A percentile compares a stretch with the other conserved stretches of the same genome.
Evolutionary conservation across 2,329 filamentous ascomycete genomes (phyloP).

Genomic region (Ascochyta viciae-villosae): DNA sequence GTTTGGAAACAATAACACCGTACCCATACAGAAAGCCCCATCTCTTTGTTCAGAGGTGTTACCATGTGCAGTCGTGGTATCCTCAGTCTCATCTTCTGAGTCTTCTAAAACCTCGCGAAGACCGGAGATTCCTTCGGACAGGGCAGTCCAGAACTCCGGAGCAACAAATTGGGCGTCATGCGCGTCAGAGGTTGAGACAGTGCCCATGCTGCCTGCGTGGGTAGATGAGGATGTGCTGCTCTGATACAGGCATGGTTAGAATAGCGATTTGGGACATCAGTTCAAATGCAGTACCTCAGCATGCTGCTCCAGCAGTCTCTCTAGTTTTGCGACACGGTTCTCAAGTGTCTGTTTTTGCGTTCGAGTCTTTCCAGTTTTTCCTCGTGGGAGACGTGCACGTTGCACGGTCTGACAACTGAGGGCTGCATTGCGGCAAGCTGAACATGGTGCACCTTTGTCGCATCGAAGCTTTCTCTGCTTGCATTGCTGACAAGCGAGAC

Average conservation of each 20-base stretch:
- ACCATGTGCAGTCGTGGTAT: no score
- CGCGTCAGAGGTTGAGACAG: no score
- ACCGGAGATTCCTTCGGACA: conserved; percentile 15
- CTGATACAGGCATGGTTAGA: no score
- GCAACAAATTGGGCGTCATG: conserved; percentile 7
- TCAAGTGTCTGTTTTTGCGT: background rate
- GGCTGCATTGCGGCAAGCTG: conserved; percentile 12
- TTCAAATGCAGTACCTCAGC: background rate
- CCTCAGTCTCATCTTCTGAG: conserved; percentile 1
- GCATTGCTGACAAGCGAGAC: conserved; percentile 19
- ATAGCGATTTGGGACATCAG: background rate
- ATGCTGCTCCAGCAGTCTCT: background rate
- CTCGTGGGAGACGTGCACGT: conserved; percentile 20
- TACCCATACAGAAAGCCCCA: no score
- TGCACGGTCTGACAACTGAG: conserved; percentile 16
- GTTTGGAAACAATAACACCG: no score
- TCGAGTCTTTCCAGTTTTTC: conserved; percentile 13
- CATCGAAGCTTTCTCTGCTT: conserved; percentile 19
- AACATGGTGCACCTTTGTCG: conserved; percentile 20
- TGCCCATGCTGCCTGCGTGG: no score
- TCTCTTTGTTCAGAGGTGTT: no score
- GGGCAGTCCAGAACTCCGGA: conserved; percentile 19
- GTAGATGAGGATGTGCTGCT: no score
- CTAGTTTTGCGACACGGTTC: conserved; percentile 1
- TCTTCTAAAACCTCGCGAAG: conserved; percentile 12